Evolutionary conservation across 2,329 filamentous ascomycete species (phyloP).

Genomic region (Septoria linicola): DNA sequence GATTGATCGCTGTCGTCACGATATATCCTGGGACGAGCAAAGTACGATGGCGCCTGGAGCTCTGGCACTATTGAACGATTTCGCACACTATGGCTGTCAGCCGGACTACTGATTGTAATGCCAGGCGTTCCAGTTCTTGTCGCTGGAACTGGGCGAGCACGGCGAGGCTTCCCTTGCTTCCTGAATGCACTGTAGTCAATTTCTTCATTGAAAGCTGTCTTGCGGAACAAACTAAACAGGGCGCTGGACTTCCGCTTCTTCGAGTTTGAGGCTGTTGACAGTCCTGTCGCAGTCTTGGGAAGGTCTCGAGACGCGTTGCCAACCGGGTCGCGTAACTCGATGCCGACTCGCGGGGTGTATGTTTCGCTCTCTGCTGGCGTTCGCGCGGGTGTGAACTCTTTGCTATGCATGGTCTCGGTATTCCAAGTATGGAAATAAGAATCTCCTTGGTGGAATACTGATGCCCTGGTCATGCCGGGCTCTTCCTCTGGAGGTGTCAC

Average conservation of each 20-base stretch:
- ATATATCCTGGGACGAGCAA: constrained; percentile 11
- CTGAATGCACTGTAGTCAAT: constrained; percentile 3
- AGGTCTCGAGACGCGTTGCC: no score
- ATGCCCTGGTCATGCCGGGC: constrained; percentile 8
- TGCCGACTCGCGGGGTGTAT: no score
- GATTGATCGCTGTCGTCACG: constrained; percentile 16
- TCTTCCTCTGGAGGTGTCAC: constrained; percentile 30
- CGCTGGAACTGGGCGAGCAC: no score
- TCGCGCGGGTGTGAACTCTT: constrained; percentile 23
- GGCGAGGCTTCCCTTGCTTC: not conserved
- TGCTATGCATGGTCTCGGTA: constrained; percentile 22
- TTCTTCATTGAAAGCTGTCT: constrained; percentile 16
- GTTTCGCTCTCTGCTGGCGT: not conserved
- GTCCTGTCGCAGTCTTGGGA: not conserved
- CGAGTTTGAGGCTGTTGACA: not conserved
- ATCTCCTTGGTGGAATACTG: constrained; percentile 21
- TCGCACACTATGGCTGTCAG: constrained; percentile 6
- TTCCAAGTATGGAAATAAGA: constrained; percentile 32
- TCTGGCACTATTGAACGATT: constrained; percentile 18
- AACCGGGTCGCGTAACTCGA: no score
- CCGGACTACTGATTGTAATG: constrained; percentile 19
- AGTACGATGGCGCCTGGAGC: constrained; percentile 23
- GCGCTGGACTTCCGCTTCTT: constrained; percentile 23
- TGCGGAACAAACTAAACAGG: constrained; percentile 25
- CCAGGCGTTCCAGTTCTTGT: constrained; percentile 13